Percentiles rank a stretch among this genome's conserved stretches.
phyloP scores from a whole-genome alignment of 108 stramenopile species.

The Skeletonema grethae region DNA sequence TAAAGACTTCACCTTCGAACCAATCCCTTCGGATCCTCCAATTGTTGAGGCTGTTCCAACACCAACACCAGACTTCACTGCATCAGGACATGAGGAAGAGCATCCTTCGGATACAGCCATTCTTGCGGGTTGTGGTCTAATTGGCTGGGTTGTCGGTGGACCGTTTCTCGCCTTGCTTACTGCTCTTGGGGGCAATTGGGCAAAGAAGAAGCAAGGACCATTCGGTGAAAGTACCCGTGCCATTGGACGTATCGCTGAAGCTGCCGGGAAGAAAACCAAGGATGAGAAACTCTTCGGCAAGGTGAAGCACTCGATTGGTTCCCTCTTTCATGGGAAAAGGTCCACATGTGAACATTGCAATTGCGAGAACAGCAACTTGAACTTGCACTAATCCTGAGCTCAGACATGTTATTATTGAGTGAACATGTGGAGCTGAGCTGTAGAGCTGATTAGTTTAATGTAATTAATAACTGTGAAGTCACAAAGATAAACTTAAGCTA shows the following conservation, averaged over 20 bases:
- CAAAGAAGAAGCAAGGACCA: constrained; percentile 26
- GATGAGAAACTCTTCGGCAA: constrained; percentile 39
- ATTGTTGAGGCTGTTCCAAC: constrained; percentile 20
- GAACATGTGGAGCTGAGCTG: neutral
- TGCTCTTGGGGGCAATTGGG: constrained; percentile 34
- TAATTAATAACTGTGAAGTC: neutral
- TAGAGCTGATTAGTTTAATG: neutral
- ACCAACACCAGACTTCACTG: neutral
- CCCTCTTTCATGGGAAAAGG: constrained; percentile 24
- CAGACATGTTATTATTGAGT: neutral
- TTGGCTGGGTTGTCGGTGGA: constrained; percentile 44
- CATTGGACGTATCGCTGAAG: constrained; percentile 36
- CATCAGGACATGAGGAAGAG: constrained; percentile 16
- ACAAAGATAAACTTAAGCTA: neutral
- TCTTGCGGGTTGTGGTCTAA: constrained; percentile 41
- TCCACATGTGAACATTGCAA: constrained; percentile 2
- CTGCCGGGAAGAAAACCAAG: constrained; percentile 37
- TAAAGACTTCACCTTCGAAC: constrained; percentile 11
- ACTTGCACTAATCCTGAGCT: neutral
- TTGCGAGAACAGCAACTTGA: neutral
- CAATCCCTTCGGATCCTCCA: constrained; percentile 8
- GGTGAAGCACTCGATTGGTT: constrained; percentile 30
- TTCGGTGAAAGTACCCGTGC: constrained; percentile 42
- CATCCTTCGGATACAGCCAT: constrained; percentile 35
- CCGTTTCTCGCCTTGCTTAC: constrained; percentile 43